These are phyloP conservation scores for Biscogniauxia sp. DNA, from an alignment of 2,329 filamentous ascomycete species.

Conservation along the genomic window DNA sequence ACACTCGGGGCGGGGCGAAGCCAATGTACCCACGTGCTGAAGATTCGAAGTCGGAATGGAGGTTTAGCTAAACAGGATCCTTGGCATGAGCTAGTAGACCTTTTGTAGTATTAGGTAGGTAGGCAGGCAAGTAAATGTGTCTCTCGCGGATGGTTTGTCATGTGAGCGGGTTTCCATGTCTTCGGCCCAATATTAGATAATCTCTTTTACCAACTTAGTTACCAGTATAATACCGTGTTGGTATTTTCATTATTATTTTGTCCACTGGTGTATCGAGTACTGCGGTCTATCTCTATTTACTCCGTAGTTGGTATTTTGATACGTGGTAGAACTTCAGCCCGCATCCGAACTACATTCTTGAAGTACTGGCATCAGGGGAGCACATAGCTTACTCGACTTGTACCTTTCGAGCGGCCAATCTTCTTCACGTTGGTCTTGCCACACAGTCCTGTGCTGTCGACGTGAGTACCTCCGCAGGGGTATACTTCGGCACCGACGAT, in stretches of 20 bases:
- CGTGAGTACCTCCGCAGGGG: conserved; percentile 75
- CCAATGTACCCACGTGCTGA: conserved; percentile 21
- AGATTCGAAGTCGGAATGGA: conserved; percentile 23
- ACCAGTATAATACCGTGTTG: too few relatives aligned
- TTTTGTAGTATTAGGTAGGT: neutral
- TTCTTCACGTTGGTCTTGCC: conserved; percentile 64
- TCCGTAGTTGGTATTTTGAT: neutral
- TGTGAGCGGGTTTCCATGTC: neutral
- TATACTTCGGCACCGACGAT: conserved; percentile 69
- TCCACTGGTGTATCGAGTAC: neutral
- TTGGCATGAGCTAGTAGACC: neutral
- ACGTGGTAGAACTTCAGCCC: neutral
- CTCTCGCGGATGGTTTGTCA: neutral
- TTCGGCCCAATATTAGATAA: neutral
- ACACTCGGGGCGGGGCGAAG: neutral
- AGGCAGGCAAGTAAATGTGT: too few relatives aligned
- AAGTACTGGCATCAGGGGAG: conserved; percentile 21
- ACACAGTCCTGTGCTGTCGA: conserved; percentile 56
- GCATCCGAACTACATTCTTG: neutral
- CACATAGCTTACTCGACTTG: conserved; percentile 55
- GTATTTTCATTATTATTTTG: neutral
- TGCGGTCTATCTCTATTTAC: too few relatives aligned
- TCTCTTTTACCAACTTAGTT: too few relatives aligned
- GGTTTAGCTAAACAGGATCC: conserved; percentile 3
- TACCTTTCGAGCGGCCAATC: conserved; percentile 63